Evolutionary conservation across 148 eudicot genomes (phyloP), one percentile per base, ranked within the genome.

Genomic region (Pouteria glomerata): DNA sequence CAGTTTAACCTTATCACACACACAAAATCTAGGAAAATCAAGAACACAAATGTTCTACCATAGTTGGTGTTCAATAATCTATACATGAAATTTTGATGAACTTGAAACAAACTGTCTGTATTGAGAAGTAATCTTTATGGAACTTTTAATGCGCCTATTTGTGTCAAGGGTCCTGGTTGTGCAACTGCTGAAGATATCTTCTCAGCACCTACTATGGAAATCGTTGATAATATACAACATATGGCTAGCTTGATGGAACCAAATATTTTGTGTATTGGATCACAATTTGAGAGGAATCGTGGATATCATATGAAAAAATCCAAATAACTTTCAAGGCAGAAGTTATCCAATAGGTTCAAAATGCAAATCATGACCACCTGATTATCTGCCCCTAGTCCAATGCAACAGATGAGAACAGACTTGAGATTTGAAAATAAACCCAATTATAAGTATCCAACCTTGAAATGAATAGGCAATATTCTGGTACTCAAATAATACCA

Each of bases 171-270:
- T 60, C 37, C 42, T 60, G 14, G 65, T 18, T 34, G 34, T 59
- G 58, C 47, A 71, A 71, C 31, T 58, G 39, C 57, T 71, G 26
- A 59, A 59, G 7, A 71, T 60, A 71, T 71, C 57, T 59, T 71
- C 53, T 44, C 11, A 29, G 35, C 42, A 26, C 26, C 29, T 58
- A 59, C 2, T 18, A 35, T 27, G 16, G 23, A 71, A 71, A 71
- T 71, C 13, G 23, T 61, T 73, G 75, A 60, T 42, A 48, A 60
- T 60, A 51, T 33, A 62, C 37, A 51, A 23, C 35, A 73, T 51
- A 31, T 63, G 23, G 51, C 30, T 23, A 55, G 30, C 30, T 58
- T 58, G 42, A 33, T 19, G 64, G 42, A 33, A 60, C 18, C 2
- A 48, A 48, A 6, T 2, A 0, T 6, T 48, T 48, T 48, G 19